Evolutionary conservation across 805 yeast species (phyloP).

Genomic region (Kluyveromyces wickerhamii): DNA sequence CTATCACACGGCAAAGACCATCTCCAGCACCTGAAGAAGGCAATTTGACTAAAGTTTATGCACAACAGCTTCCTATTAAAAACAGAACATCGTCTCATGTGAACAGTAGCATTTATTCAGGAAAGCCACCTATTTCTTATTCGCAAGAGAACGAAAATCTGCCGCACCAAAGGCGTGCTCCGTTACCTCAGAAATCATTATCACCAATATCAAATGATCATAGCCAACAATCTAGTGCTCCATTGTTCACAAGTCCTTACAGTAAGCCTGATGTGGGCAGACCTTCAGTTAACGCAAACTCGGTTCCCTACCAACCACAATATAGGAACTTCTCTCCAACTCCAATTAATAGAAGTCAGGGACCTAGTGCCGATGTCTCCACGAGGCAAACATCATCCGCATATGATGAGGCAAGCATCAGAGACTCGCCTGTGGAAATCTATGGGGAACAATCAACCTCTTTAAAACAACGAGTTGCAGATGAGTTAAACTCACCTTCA

Average conservation of each 20-base stretch:
- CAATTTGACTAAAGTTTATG: neutral
- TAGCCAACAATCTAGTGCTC: no score
- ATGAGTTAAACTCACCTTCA: no score
- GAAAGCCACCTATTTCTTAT: neutral
- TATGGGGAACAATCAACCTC: neutral
- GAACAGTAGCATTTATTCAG: neutral
- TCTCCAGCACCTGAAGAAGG: neutral
- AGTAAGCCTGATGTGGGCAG: neutral
- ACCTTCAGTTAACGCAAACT: conserved; percentile 10
- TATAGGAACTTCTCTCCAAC: conserved; percentile 20
- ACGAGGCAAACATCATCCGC: conserved; percentile 3
- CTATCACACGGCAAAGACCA: neutral
- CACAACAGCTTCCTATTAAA: neutral
- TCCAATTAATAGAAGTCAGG: conserved; percentile 12
- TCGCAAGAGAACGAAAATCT: neutral
- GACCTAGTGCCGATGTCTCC: neutral
- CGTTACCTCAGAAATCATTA: no score
- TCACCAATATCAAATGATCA: no score
- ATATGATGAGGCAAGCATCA: conserved; percentile 3
- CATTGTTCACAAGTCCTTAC: conserved; percentile 1
- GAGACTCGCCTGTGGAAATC: conserved; percentile 2
- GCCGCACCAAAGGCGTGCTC: conserved; percentile 9
- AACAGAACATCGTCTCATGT: neutral
- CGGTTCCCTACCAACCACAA: conserved; percentile 22
- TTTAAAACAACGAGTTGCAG: no score